These are phyloP conservation scores for Penicillium sclerotiorum DNA, from an alignment of 2,329 filamentous ascomycete genomes.

Conservation along the genomic window DNA sequence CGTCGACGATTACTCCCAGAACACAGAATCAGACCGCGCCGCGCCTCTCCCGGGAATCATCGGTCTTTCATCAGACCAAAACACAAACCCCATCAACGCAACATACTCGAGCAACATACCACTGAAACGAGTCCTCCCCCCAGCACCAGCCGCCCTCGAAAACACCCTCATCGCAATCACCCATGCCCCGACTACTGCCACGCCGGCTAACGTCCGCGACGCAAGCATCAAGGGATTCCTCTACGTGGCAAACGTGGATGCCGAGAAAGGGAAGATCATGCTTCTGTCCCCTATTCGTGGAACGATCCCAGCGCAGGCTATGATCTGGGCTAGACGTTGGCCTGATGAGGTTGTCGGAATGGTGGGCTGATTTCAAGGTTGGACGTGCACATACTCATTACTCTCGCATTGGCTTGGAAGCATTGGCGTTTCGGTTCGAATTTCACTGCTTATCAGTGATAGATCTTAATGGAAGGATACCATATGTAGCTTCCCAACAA, in stretches of 20 bases:
- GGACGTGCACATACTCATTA: neutral
- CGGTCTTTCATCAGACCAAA: conserved; percentile 19
- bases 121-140: conserved; percentile 66
- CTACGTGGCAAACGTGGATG: conserved; percentile 89
- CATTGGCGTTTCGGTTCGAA: conserved; percentile 1
- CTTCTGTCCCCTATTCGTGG: conserved; percentile 83
- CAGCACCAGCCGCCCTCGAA: conserved; percentile 62
- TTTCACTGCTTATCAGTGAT: neutral
- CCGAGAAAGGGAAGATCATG: conserved; percentile 76
- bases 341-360: conserved; percentile 82
- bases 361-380: conserved; percentile 25
- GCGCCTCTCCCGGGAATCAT: conserved; percentile 27
- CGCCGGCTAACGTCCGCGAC: conserved; percentile 72
- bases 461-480: neutral
- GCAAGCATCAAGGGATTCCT: conserved; percentile 89
- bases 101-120: conserved; percentile 26
- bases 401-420: neutral
- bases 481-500: too few species aligned
- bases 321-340: conserved; percentile 79
- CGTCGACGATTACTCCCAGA: conserved; percentile 23
- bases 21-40: conserved; percentile 21
- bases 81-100: conserved; percentile 23
- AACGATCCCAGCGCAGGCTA: conserved; percentile 73
- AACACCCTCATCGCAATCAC: conserved; percentile 86
- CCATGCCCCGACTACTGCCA: conserved; percentile 70